Evolutionary conservation across 768 basidiomycete genomes (phyloP).

Genomic region (Hericium alpestre): DNA sequence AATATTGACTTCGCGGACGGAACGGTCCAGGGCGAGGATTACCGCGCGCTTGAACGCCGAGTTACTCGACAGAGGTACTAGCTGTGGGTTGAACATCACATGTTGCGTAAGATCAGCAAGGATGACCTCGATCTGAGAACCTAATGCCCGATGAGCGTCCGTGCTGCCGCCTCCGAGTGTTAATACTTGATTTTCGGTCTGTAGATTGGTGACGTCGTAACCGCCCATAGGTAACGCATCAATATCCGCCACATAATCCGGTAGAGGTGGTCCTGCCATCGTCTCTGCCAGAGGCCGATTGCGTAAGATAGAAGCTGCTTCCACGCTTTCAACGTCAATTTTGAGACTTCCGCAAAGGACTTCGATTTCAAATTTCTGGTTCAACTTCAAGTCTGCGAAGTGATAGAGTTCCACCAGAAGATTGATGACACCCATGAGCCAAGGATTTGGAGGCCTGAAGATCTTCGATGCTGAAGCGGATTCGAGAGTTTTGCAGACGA

Average conservation of each 20-base stretch:
- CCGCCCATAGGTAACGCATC: constrained; percentile 69
- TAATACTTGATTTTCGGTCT: constrained; percentile 50
- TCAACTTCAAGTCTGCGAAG: constrained; percentile 90
- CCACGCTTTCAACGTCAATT: constrained; percentile 75
- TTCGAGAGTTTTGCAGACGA: constrained; percentile 94
- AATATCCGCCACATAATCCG: constrained; percentile 73
- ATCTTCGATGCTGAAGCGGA: constrained; percentile 83
- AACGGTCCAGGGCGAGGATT: constrained; percentile 82
- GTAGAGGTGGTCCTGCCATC: constrained; percentile 49
- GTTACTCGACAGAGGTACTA: constrained; percentile 65
- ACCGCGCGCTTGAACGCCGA: constrained; percentile 84
- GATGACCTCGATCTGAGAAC: constrained; percentile 74
- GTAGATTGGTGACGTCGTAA: constrained; percentile 44
- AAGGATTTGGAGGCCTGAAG: constrained; percentile 95
- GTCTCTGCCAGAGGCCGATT: constrained; percentile 59
- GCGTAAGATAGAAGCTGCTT: constrained; percentile 74
- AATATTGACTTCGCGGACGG: constrained; percentile 76
- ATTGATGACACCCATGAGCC: constrained; percentile 92
- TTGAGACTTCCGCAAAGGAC: constrained; percentile 88
- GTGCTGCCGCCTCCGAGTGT: constrained; percentile 50
- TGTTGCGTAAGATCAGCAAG: constrained; percentile 57
- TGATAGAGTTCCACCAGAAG: constrained; percentile 94
- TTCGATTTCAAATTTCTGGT: constrained; percentile 98
- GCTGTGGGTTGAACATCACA: constrained; percentile 69
- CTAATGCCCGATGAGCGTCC: constrained; percentile 58